phyloP scores from a whole-genome alignment of 2,329 filamentous ascomycete genomes.

The Fusarium cicatricum region DNA sequence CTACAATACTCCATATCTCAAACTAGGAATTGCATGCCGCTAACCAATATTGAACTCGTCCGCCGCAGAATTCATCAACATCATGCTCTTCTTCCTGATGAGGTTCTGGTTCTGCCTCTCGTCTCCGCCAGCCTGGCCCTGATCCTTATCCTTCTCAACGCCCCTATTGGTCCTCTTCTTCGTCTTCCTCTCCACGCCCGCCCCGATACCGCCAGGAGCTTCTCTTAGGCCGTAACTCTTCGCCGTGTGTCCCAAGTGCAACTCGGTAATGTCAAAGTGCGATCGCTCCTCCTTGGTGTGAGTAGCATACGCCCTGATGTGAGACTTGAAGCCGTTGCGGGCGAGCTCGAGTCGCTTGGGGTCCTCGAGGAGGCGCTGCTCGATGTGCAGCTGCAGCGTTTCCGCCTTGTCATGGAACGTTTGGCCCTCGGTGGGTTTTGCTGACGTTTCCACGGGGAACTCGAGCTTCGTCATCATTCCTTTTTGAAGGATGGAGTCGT shows the following conservation, averaged over 20 bases:
- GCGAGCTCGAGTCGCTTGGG: slow-evolving; percentile 79
- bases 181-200: slow-evolving; percentile 59
- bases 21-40: too few species aligned
- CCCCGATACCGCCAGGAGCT: slow-evolving; percentile 82
- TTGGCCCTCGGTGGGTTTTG: slow-evolving; percentile 51
- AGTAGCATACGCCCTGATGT: slow-evolving; percentile 93
- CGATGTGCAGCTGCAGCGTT: slow-evolving; percentile 65
- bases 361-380: slow-evolving; percentile 67
- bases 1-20: too few species aligned
- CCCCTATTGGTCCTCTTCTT: slow-evolving; percentile 50
- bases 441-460: slow-evolving; percentile 75
- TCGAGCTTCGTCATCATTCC: slow-evolving; percentile 69
- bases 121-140: slow-evolving; percentile 49
- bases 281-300: slow-evolving; percentile 85
- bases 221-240: slow-evolving; percentile 94
- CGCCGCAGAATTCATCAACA: slow-evolving; percentile 70
- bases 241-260: slow-evolving; percentile 92
- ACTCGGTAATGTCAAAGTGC: slow-evolving; percentile 89
- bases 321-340: slow-evolving; percentile 86
- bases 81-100: slow-evolving; percentile 68
- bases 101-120: slow-evolving; percentile 51
- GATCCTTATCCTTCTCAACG: slow-evolving; percentile 47
- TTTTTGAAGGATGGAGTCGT: slow-evolving; percentile 68
- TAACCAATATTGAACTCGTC: slow-evolving; percentile 75
- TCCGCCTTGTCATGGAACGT: slow-evolving; percentile 62